Evolutionary conservation across 2,329 filamentous ascomycete genomes (phyloP).

Genomic region (Aspergillus sojae): DNA sequence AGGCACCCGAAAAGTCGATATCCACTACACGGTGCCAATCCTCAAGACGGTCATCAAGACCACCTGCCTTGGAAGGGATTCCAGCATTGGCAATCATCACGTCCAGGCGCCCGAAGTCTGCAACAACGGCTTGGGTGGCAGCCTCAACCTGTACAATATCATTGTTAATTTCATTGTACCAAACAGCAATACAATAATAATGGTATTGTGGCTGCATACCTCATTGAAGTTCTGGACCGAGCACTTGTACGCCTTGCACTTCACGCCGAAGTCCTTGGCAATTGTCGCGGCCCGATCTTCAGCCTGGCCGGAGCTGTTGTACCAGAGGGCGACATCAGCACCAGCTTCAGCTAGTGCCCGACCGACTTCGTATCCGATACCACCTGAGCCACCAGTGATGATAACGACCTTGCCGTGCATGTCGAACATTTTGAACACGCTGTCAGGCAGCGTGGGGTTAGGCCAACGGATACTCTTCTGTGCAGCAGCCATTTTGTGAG

Average conservation of each 20-base stretch:
- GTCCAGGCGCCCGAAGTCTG: slow-evolving; percentile 66
- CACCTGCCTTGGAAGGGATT: slow-evolving; percentile 59
- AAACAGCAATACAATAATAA: background rate
- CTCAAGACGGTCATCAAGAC: slow-evolving; percentile 37
- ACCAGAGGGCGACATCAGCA: slow-evolving; percentile 40
- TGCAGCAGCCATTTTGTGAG: background rate
- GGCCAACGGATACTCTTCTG: background rate
- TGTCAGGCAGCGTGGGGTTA: background rate
- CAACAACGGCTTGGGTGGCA: background rate
- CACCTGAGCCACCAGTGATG: slow-evolving; percentile 13
- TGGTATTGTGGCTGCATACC: background rate
- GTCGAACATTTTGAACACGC: background rate
- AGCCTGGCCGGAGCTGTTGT: slow-evolving; percentile 9
- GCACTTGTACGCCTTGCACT: background rate
- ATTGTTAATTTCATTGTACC: background rate
- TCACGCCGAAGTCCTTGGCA: background rate
- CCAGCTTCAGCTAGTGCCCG: slow-evolving; percentile 41
- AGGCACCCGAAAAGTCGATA: slow-evolving; percentile 42
- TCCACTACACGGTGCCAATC: slow-evolving; percentile 44
- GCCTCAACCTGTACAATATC: slow-evolving; percentile 46
- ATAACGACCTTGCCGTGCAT: slow-evolving; percentile 16
- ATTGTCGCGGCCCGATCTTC: background rate
- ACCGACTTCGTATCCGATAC: background rate
- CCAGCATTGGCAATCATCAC: slow-evolving; percentile 75
- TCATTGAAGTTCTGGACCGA: background rate